A percentile compares a stretch with the other conserved stretches of the same genome.
Conservation (phyloP, 345 rosid genomes). For the Physaria fendleri region DNA sequence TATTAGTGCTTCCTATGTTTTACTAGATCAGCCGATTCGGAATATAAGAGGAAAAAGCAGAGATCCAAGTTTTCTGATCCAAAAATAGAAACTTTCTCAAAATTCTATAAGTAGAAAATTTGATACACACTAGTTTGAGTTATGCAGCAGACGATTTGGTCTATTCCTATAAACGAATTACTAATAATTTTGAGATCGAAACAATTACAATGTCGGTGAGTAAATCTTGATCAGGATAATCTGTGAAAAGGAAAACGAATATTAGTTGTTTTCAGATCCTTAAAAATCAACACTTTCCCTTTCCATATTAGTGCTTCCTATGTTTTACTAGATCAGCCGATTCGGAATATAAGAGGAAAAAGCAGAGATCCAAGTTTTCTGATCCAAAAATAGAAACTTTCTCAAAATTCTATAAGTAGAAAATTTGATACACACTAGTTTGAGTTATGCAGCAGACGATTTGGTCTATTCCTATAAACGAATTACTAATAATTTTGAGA, state of each 20-base stretch:
- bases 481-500: neutral
- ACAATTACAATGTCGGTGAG: neutral
- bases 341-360: neutral
- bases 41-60: neutral
- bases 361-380: neutral
- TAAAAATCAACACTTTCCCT: neutral
- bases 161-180: neutral
- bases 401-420: neutral
- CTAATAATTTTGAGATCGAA: neutral
- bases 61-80: slow-evolving; percentile 8
- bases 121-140: neutral
- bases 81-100: slow-evolving; percentile 7
- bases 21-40: neutral
- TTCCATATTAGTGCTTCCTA: neutral
- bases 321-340: neutral
- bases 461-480: neutral
- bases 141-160: neutral
- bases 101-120: neutral
- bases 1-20: slow-evolving; percentile 7
- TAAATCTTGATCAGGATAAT: neutral
- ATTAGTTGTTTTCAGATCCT: slow-evolving; percentile 5
- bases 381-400: slow-evolving; percentile 16
- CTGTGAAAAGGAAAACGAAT: neutral
- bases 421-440: neutral
- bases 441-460: neutral